Percentiles rank a stretch among this genome's conserved stretches.
These are phyloP conservation scores for Solanum chacoense DNA, from an alignment of 305 asterid species.

Conservation along the genomic window DNA sequence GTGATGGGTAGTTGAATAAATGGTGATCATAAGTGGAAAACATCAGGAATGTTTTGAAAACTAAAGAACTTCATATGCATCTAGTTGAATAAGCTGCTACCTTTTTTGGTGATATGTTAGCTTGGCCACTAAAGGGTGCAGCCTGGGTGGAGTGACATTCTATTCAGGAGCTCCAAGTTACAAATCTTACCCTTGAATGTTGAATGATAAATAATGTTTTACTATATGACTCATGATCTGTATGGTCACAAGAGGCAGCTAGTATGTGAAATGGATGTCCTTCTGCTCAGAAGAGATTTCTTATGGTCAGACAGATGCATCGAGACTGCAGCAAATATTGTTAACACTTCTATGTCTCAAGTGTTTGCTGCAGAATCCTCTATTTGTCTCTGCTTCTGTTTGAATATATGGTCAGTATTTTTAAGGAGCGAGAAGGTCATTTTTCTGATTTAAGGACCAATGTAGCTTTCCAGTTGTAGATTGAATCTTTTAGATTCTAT, in stretches of 20 bases:
- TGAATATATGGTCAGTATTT: background rate
- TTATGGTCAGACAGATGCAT: constrained; percentile 1
- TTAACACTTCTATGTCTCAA: background rate
- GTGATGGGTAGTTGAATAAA: background rate
- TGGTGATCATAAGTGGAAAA: background rate
- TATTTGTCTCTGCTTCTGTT: background rate
- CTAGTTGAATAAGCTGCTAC: background rate
- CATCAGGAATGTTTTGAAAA: background rate
- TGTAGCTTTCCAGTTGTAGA: background rate
- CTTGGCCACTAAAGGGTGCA: background rate
- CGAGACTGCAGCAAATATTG: background rate
- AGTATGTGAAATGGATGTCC: background rate
- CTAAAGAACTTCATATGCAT: background rate
- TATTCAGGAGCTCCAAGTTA: background rate
- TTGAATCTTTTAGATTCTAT: background rate
- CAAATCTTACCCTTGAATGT: background rate
- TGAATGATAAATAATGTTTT: background rate
- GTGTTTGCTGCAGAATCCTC: background rate
- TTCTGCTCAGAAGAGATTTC: background rate
- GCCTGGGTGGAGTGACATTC: background rate
- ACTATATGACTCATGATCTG: background rate
- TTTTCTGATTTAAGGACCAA: background rate
- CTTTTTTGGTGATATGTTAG: background rate
- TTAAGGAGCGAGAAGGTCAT: background rate
- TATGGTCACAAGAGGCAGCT: background rate